Base-by-base conservation (phyloP, 257 asterid genomes). In the Jaltomata sinuosa region DNA sequence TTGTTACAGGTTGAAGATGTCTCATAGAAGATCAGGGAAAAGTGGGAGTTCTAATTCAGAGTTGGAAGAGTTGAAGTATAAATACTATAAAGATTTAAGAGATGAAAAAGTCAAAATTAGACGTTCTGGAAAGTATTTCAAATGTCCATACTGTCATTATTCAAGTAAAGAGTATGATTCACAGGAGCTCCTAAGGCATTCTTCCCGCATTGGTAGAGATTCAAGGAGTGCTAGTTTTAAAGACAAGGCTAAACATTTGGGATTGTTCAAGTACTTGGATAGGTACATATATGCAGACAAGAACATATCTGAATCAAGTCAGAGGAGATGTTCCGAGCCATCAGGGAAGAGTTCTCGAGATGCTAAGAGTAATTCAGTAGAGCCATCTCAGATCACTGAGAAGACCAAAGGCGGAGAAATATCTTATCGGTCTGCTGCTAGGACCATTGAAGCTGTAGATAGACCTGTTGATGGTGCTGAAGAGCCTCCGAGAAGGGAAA, bases 191-290 rank as follows among this genome's bases (percentile, higher is more conserved):
- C 89, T 87, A 81, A 85, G 89, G 52, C 99, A 95, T 86, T 89
- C 98, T 67, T 90, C 90, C 84, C 92, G 97, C 83, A 90, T 95
- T 69, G 90, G 90, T 61, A 84, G 76, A 82, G 94, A 93, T 57
- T 93, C 97, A 65, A 93, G 72, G 84, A 90, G 94, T 90, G 93
- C 97, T 15, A 92, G 88, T 86, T 84, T 88, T 25, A 74, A 89
- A 80, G 95, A 91, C 45, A 91, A 84, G 89, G 99, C 94, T 80
- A 91, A 85, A 84, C 99, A 95, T 84, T 82, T 87, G 82, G 99
- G 93, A 34, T 84, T 95, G 84, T 90, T 89, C 8, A 91, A 88
- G 85, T 95, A 93, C 87, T 89, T 95, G 92, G 92, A 89, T 78
- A 80, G 94, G 78, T 90, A 85, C 82, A 90, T 87, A 62, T 86